These are phyloP conservation scores for Daldinia sp. DNA, from an alignment of 2,329 filamentous ascomycete species.

Conservation along the genomic window DNA sequence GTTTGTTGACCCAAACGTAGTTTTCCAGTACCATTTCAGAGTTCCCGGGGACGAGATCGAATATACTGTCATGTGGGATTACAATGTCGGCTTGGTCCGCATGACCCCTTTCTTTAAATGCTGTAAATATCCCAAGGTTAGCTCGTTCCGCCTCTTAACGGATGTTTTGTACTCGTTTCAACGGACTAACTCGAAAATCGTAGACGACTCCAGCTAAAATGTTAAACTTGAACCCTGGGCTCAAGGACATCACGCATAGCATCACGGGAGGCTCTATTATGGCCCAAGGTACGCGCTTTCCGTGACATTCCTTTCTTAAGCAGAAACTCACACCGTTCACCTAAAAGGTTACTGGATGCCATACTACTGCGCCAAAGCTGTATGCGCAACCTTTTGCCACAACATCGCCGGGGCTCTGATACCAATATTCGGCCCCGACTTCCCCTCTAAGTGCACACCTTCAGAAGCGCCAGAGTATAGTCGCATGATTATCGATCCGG, in stretches of 20 bases:
- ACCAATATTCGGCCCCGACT: constrained; percentile 86
- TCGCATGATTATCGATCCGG: constrained; percentile 70
- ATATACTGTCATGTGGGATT: constrained; percentile 94
- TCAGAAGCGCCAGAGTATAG: constrained; percentile 70
- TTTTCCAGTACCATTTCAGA: constrained; percentile 85
- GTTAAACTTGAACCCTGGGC: constrained; percentile 77
- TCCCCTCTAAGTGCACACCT: constrained; percentile 74
- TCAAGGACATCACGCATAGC: constrained; percentile 89
- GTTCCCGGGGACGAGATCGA: constrained; percentile 70
- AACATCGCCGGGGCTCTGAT: constrained; percentile 85
- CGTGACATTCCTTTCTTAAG: constrained; percentile 2
- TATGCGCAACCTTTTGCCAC: constrained; percentile 91
- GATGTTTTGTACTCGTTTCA: too few relatives aligned
- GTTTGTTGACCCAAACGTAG: constrained; percentile 54
- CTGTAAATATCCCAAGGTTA: constrained; percentile 84
- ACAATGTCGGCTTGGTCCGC: constrained; percentile 90
- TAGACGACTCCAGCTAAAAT: constrained; percentile 91
- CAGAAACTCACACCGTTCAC: constrained; percentile 18
- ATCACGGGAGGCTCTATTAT: constrained; percentile 92
- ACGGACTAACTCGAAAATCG: constrained; percentile 12
- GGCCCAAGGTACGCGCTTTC: constrained; percentile 77
- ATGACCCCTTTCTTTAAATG: constrained; percentile 97
- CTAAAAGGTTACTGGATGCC: constrained; percentile 93
- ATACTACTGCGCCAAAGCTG: constrained; percentile 81
- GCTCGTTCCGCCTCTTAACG: constrained; percentile 39